Base-by-base conservation (phyloP, 176 grass and related monocot genomes). In the Musa schizocarpa region DNA sequence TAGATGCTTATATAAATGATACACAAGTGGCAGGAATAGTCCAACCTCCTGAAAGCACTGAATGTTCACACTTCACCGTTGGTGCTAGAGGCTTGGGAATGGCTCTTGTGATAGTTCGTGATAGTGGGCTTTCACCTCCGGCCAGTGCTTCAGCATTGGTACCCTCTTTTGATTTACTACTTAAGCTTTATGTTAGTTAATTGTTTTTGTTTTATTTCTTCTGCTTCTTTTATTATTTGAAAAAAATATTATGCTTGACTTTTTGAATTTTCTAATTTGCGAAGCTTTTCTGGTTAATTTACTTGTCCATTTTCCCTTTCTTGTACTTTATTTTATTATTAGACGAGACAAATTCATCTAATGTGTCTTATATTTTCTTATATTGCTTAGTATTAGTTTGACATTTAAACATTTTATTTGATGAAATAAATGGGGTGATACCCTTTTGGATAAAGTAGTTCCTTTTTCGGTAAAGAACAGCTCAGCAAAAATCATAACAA, bases 1-100 rank as follows among this genome's bases (percentile, higher is more conserved):
- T 97, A 72, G 88, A 97, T 76, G 94, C 94, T 71, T 81, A 83
- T 84, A 87, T 84, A 73, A 97, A 97, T 90, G 88, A 97, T 69
- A 92, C 88, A 68, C 86, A 76, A 52, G 87, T 93, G 68, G 90
- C 85, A 72, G 76, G 82, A 78, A 85, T 89, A 78, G 66, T 90
- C 86, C 80, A 77, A 78, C 88, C 79, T 71, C 90, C 86, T 75
- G 81, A 87, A 84, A 88, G 83, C 68, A 74, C 69, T 9, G 68
- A 86, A 69, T 97, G 94, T 74, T 92, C 86, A 69, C 74, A 93
- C 73, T 84, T 97, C 74, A 76, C 89, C 85, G 81, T 97, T 88
- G 86, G 78, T 72, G 87, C 82, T 85, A 81, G 72, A 88, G 86
- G 90, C 68, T 87, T 93, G 71, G 94, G 94, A 74, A 74, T 59